Base-by-base conservation (phyloP, 495 filamentous ascomycete species). In the Astrothelium subdiscretum region DNA sequence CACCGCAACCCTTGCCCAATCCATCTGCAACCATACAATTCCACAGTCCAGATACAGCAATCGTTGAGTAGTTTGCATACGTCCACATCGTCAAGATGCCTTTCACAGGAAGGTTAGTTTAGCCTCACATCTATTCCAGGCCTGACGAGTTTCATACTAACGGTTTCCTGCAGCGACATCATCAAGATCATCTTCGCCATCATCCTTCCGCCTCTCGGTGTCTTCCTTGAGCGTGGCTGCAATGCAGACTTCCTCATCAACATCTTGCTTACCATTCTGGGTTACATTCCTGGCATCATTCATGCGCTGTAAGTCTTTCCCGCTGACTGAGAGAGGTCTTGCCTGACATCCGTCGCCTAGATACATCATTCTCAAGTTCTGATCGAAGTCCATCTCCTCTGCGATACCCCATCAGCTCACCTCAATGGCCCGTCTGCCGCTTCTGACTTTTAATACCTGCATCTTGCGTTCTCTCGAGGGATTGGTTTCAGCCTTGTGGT, bases 131-230 rank as follows among this genome's bases (percentile, higher is more conserved):
- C 31, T 52, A 5, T 32, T 26, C 12, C 43, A 8, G 13, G 29
- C 31, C 4, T 5, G 27, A n/a, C 63, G 12, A 2, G n/a, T 43
- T 26, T 24, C 59, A 38, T 24, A n/a, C 32, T 10, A 5, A 27
- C 40, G n/a, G n/a, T n/a, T n/a, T 54, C n/a, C 48, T 26, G 54
- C 68, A 92, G 89, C 75, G 90, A 95, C 72, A 89, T 92, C 80
- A 86, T 85, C 87, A 92, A 95, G 80, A 91, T 95, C 81, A 84
- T 94, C 76, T 79, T 92, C 72, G 87, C 90, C 77, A 79, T 95
- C 78, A 76, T 95, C 78, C 80, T 95, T 58, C 92, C 92, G 42
- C 92, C 92, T 66, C 80, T 95, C 35, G 90, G 90, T 74, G 92
- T 95, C 72, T 95, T 96, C 81, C 83, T 95, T 62, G 88, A 94